phyloP scores from a whole-genome alignment of 2,329 filamentous ascomycete genomes.

The Colletotrichum brevisporum region DNA sequence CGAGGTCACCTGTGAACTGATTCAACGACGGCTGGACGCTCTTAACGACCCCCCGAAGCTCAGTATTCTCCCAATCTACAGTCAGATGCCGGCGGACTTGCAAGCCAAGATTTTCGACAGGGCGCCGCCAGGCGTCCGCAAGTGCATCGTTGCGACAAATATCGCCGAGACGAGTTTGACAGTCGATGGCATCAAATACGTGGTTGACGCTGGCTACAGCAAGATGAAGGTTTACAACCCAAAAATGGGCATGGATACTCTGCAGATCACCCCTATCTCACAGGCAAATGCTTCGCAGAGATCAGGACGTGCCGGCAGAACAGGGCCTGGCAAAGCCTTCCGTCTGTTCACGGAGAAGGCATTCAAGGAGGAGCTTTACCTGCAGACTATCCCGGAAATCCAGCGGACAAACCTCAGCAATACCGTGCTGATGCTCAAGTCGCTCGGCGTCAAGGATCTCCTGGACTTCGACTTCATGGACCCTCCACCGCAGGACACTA shows the following conservation, averaged over 20 bases:
- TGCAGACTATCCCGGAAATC: slow-evolving; percentile 97
- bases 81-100: slow-evolving; percentile 98
- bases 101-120: slow-evolving; percentile 98
- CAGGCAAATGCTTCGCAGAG: slow-evolving; percentile 96
- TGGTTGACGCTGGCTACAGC: slow-evolving; percentile 95
- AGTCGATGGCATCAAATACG: slow-evolving; percentile 99
- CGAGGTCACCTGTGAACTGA: slow-evolving; percentile 93
- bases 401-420: slow-evolving; percentile 97
- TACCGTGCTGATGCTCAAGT: slow-evolving; percentile 94
- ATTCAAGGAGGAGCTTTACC: slow-evolving; percentile 95
- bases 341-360: slow-evolving; percentile 95
- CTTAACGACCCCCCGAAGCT: slow-evolving; percentile 96
- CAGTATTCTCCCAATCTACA: slow-evolving; percentile 97
- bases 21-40: slow-evolving; percentile 87
- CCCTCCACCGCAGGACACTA: slow-evolving; percentile 96
- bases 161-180: slow-evolving; percentile 98
- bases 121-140: slow-evolving; percentile 89
- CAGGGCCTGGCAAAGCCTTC: slow-evolving; percentile 95
- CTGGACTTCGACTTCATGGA: slow-evolving; percentile 99
- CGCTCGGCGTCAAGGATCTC: slow-evolving; percentile 91
- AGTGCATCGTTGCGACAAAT: slow-evolving; percentile 98
- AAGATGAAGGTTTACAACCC: slow-evolving; percentile 99
- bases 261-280: slow-evolving; percentile 97
- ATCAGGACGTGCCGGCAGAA: slow-evolving; percentile 92
- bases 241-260: slow-evolving; percentile 98